These are phyloP conservation scores for Pseudopyricularia javanii DNA, from an alignment of 2,329 filamentous ascomycete genomes.

Conservation along the genomic window DNA sequence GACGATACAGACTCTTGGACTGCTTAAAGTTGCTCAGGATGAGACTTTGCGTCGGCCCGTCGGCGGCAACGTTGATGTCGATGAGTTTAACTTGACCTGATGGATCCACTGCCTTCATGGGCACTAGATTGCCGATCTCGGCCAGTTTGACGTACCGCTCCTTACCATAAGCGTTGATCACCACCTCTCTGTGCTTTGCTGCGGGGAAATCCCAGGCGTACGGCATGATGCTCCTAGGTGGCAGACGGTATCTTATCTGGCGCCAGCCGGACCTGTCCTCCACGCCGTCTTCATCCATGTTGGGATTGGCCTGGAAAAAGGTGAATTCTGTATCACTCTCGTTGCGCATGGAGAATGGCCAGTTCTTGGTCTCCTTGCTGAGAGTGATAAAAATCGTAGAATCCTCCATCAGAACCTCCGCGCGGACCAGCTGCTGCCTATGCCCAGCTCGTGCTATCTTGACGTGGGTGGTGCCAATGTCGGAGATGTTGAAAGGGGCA, in stretches of 20 bases:
- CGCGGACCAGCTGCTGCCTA: conserved; percentile 73
- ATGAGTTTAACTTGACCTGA: conserved; percentile 72
- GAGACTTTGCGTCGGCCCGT: conserved; percentile 88
- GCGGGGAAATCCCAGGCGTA: conserved; percentile 99
- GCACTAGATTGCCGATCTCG: conserved; percentile 91
- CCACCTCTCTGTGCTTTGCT: conserved; percentile 88
- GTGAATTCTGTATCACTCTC: conserved; percentile 95
- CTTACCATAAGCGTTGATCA: conserved; percentile 66
- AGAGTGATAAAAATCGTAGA: conserved; percentile 90
- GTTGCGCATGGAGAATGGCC: conserved; percentile 98
- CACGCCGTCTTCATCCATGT: conserved; percentile 77
- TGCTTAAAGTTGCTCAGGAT: conserved; percentile 89
- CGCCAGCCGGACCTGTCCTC: conserved; percentile 82
- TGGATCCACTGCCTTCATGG: conserved; percentile 72
- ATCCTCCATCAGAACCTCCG: conserved; percentile 84
- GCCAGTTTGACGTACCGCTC: conserved; percentile 89
- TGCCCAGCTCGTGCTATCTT: conserved; percentile 88
- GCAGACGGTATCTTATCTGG: conserved; percentile 82
- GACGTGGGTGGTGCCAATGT: conserved; percentile 82
- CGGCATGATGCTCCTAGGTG: conserved; percentile 94
- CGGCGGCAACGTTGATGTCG: conserved; percentile 90
- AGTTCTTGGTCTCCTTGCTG: conserved; percentile 82
- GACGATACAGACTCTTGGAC: conserved; percentile 79
- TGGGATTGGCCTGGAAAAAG: conserved; percentile 91
- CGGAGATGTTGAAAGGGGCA: conserved; percentile 93